These are phyloP conservation scores for Fusarium hostae DNA, from an alignment of 2,329 filamentous ascomycete species.

Conservation along the genomic window DNA sequence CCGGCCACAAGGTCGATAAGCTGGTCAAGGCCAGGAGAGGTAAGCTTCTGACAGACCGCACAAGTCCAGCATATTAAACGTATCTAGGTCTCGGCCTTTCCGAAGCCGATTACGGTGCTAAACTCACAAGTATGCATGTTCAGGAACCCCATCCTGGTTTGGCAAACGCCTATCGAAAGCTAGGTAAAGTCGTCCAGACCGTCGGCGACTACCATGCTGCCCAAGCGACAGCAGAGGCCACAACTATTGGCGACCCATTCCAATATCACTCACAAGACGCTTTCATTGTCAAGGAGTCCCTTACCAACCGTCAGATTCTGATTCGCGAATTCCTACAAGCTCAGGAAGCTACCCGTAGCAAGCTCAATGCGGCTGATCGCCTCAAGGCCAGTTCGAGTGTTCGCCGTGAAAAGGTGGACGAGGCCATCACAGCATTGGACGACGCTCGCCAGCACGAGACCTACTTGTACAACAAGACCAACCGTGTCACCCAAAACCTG, in stretches of 20 bases:
- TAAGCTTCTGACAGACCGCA: slow-evolving; percentile 54
- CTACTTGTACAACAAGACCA: slow-evolving; percentile 85
- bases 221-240: slow-evolving; percentile 95
- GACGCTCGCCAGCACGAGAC: slow-evolving; percentile 86
- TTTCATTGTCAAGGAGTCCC: slow-evolving; percentile 97
- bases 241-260: slow-evolving; percentile 91
- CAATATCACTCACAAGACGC: slow-evolving; percentile 96
- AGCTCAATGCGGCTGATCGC: slow-evolving; percentile 86
- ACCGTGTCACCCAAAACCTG: slow-evolving; percentile 88
- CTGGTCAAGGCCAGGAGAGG: slow-evolving; percentile 92
- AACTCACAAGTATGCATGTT: slow-evolving; percentile 84
- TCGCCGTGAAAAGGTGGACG: slow-evolving; percentile 94
- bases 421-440: slow-evolving; percentile 90
- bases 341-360: slow-evolving; percentile 84
- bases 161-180: slow-evolving; percentile 90
- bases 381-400: slow-evolving; percentile 89
- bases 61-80: slow-evolving; percentile 34
- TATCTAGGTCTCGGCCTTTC: slow-evolving; percentile 84
- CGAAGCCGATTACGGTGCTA: slow-evolving; percentile 93
- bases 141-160: slow-evolving; percentile 93
- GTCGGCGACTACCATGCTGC: slow-evolving; percentile 96
- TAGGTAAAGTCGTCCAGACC: slow-evolving; percentile 92
- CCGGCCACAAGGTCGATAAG: slow-evolving; percentile 95
- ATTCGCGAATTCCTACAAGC: slow-evolving; percentile 93
- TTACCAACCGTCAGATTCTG: slow-evolving; percentile 97